Evolutionary conservation across 371 early-diverging fungal species (phyloP), one percentile per base, ranked within the genome.

Genomic region (Syncephalastrum monosporum): DNA sequence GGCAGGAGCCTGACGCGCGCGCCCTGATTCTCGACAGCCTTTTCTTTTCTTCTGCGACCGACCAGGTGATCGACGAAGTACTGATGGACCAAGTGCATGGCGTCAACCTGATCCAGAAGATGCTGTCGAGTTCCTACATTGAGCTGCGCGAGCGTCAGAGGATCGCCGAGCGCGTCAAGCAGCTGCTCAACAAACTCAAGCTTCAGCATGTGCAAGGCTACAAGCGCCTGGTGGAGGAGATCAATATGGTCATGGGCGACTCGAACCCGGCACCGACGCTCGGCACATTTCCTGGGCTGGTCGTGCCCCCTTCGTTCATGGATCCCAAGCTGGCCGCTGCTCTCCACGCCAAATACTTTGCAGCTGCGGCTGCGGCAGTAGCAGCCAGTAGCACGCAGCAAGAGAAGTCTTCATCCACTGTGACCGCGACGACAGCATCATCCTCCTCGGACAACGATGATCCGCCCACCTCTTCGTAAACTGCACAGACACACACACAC

Each of bases 1-100:
- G 88, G 8, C 78, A 84, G 42, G 98, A 98, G 61, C 83, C 90
- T 24, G 94, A 93, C 53, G 96, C 96, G n/a, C 87, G 97, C 46
- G 87, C 93, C 1, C 56, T 88, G 27, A 81, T 96, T 25, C 74
- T 98, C 29, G 81, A 91, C 50, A 82, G 85, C 17, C 71, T 96
- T 1, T 93, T 95, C 74, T 91, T 83, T 57, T 55, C 53, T 25
- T 33, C 38, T 10, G 42, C 48, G 15, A 44, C 42, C 10, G 50
- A 50, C 8, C 65, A 71, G 42, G 64, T 73, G 17, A 77, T 95
- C 12, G 86, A 90, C 17, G 87, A 92, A 29, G 85, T 97, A 19
- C 65, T 95, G 17, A 72, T 80, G 10, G 97, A 98, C 65, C 90
- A 89, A 59, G 85, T 86, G 4, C 91, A 94, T 63, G 98, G 96